Base-by-base conservation (phyloP, 345 rosid species). In the Populus simonii region DNA sequence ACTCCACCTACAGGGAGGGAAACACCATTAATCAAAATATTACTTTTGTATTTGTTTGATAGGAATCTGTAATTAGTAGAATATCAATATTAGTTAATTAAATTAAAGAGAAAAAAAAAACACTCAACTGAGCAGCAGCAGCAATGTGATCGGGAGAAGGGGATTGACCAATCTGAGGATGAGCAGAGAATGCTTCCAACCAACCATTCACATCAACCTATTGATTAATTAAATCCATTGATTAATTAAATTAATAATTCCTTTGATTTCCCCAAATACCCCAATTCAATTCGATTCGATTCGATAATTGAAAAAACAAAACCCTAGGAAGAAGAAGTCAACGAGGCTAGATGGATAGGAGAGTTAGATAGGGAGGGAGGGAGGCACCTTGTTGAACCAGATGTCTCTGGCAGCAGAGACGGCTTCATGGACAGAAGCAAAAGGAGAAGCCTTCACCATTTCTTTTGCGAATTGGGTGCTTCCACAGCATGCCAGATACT, bases 121-220 rank as follows among this genome's bases (percentile, higher is more conserved):
- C 16, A 76, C 84, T 70, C 31, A 86, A 89, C 92, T 84, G 87
- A 84, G 91, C 88, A 80, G 87, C 75, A 78, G 88, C 70, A 17
- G 78, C 59, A 17, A 69, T 63, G 53, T 71, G 78, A 12, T 70
- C 69, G 6, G 91, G 80, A 39, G 89, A 72, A 10, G 94, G 82
- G 72, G 92, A 75, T 31, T 78, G 84, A 7, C 96, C 99, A 68
- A 96, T 96, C 90, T 81, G 91, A 82, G 97, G 99, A 83, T 96
- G 98, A 76, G 94, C 92, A n/a, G 93, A 79, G 84, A 96, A 96
- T 6, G 97, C 98, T 84, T 93, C 89, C 53, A 96, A 89, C 98
- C 99, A 96, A 27, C 90, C 95, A 80, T 82, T 73, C 22, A 96
- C 94, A 79, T 89, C 91, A 67, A 96, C 89, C 93, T 89, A n/a